phyloP scores from a whole-genome alignment of 352 stramenopile species.

The Phytophthora pisi region DNA sequence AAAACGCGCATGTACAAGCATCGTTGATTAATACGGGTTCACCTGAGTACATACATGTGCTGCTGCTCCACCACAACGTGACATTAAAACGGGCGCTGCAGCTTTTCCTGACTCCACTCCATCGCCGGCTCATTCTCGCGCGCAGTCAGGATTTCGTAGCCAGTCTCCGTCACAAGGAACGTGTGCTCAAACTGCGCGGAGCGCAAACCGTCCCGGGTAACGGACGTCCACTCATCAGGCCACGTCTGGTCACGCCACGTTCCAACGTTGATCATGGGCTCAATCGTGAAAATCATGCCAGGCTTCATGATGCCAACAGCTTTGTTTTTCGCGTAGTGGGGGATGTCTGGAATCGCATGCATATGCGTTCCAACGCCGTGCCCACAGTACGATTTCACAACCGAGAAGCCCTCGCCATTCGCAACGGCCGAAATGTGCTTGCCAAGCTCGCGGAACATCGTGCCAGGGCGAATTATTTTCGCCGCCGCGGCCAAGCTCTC shows the following conservation, averaged over 20 bases:
- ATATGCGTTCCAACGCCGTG: conserved; percentile 98
- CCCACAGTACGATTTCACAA: conserved; percentile 97
- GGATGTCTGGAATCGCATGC: conserved; percentile 96
- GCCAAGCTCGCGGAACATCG: conserved; percentile 96
- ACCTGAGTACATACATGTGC: conserved; percentile 5
- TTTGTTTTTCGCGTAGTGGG: conserved; percentile 99
- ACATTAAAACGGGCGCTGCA: conserved; percentile 59
- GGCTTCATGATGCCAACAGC: conserved; percentile 96
- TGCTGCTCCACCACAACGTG: not conserved
- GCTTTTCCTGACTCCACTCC: conserved; percentile 77
- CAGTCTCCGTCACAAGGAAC: conserved; percentile 97
- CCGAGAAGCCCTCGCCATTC: conserved; percentile 85
- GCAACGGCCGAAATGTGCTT: conserved; percentile 93
- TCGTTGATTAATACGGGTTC: not conserved
- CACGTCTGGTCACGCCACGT: conserved; percentile 91
- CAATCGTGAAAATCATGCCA: conserved; percentile 98
- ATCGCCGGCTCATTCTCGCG: conserved; percentile 85
- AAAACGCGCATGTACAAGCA: conserved; percentile 5
- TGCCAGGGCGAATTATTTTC: conserved; percentile 92
- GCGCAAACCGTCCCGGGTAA: conserved; percentile 94
- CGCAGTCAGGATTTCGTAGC: conserved; percentile 96
- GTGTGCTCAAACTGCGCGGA: conserved; percentile 98
- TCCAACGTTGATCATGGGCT: conserved; percentile 99
- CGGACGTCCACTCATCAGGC: conserved; percentile 98
- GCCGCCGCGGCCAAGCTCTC: conserved; percentile 90